A percentile compares a stretch with the other conserved stretches of the same genome.
Conservation (phyloP, 176 grass and related monocot genomes). For the Juncus effusus region DNA sequence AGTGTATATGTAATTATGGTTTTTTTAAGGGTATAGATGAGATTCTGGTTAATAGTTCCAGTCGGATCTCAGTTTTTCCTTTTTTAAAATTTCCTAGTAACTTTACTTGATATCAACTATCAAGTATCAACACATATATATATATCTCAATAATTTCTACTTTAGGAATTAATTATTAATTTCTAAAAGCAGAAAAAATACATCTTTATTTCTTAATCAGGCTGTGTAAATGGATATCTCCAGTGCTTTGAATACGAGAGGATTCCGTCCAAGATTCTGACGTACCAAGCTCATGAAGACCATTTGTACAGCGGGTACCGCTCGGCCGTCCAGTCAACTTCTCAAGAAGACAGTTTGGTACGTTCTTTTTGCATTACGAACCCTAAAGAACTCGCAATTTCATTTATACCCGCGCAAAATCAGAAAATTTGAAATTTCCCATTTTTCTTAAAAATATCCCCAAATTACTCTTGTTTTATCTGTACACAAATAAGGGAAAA, state of each 20-base stretch:
- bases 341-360: slow-evolving; percentile 84
- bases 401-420: too few species aligned
- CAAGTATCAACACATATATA: not conserved
- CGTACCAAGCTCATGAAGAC: slow-evolving; percentile 94
- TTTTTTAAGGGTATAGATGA: too few species aligned
- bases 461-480: slow-evolving; percentile 11
- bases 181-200: slow-evolving; percentile 9
- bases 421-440: too few species aligned
- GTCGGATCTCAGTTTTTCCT: not conserved
- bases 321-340: slow-evolving; percentile 67
- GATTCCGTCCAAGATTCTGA: slow-evolving; percentile 90
- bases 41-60: too few species aligned
- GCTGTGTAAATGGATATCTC: slow-evolving; percentile 87
- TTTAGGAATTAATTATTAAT: slow-evolving; percentile 8
- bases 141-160: too few species aligned
- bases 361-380: slow-evolving; percentile 7
- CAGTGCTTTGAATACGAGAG: slow-evolving; percentile 88
- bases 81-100: not conserved
- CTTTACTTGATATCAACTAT: slow-evolving; percentile 9
- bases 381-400: too few species aligned
- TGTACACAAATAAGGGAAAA: slow-evolving; percentile 15
- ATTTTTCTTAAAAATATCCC: too few species aligned
- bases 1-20: too few species aligned
- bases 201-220: slow-evolving; percentile 29
- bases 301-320: slow-evolving; percentile 86